Base-by-base conservation (phyloP, 345 rosid genomes). In the Arabidopsis suecica region DNA sequence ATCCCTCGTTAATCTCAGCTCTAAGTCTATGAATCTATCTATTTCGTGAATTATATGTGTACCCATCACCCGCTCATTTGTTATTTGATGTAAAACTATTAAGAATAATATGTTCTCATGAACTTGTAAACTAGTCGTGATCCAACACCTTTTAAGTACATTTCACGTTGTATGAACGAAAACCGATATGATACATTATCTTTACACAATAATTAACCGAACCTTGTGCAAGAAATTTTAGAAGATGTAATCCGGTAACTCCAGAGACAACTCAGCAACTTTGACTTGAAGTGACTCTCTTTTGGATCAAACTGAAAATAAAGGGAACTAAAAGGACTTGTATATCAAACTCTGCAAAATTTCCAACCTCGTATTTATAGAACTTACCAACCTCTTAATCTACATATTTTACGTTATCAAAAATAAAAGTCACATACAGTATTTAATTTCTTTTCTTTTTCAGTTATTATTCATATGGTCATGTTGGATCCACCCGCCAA, bases 201-300 rank as follows among this genome's bases (percentile, higher is more conserved):
- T 6, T 12, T 12, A 75, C 67, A 49, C 38, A 58, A 61, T 38
- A n/a, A n/a, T n/a, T n/a, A 58, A 30, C 45, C 42, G 4, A 40
- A 67, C 62, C 68, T 67, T 67, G 37, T 9, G 22, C 18, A 51
- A 1, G 49, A 38, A 61, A 59, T 32, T 61, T 70, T 22, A 93
- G 82, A 86, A 93, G 61, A 93, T 79, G 78, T 85, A 91, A 64
- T 88, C 93, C 0, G 93, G 93, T 59, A 41, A 36, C 45, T 82
- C 76, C n/a, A 91, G 82, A 11, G 88, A 82, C 71, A 87, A 88
- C 77, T 74, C 77, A 1, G 80, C 86, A 58, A 91, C 93, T 65
- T 83, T 80, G 59, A 73, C 97, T 75, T 85, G 67, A 89, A 89
- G 38, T 84, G 80, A 69, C 73, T 61, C 59, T 89, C 98, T 74